Percentiles rank a stretch among this genome's conserved stretches.
These are phyloP conservation scores for Elsinoe fawcettii DNA, from an alignment of 2,329 filamentous ascomycete genomes.

Conservation along the genomic window DNA sequence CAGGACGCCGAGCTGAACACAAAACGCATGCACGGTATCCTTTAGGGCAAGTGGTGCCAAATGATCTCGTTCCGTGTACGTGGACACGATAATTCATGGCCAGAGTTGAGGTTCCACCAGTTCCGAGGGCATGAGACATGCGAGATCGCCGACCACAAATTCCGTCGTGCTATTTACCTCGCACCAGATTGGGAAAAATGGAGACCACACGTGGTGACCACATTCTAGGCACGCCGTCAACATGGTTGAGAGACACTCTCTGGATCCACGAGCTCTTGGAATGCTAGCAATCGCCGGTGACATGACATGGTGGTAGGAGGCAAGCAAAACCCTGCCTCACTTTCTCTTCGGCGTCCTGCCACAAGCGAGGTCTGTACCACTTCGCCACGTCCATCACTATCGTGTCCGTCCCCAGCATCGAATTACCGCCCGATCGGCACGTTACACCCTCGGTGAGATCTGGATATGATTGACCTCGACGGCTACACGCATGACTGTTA, in stretches of 20 bases:
- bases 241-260: no score
- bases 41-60: neutral
- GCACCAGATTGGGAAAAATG: neutral
- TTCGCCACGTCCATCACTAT: neutral
- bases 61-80: neutral
- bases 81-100: neutral
- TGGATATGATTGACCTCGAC: neutral
- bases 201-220: neutral
- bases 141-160: slow-evolving; percentile 3
- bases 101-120: neutral
- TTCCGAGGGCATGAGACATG: neutral
- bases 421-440: neutral
- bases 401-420: neutral
- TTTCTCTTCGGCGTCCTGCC: neutral
- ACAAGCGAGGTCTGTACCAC: neutral
- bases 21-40: neutral
- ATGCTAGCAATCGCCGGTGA: no score
- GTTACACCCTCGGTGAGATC: neutral
- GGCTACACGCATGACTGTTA: neutral
- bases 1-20: slow-evolving; percentile 1
- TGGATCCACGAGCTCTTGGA: no score
- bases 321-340: neutral
- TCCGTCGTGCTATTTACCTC: neutral
- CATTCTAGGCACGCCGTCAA: neutral
- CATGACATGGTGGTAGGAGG: no score